phyloP scores from a whole-genome alignment of 345 rosid species.

The Luvunga scandens region DNA sequence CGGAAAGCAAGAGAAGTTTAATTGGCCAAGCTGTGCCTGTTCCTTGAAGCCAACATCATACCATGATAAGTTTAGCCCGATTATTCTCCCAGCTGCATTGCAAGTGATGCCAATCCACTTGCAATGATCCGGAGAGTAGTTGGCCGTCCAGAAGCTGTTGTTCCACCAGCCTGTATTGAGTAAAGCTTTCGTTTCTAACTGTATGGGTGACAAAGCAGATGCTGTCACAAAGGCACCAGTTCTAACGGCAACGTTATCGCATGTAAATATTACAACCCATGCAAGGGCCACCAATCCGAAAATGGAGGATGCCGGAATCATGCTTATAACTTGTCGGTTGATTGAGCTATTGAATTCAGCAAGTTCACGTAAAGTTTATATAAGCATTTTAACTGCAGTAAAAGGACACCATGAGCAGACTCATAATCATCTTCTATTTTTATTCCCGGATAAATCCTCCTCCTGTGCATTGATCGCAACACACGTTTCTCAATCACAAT shows the following conservation, averaged over 20 bases:
- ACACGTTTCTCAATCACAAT: too few relatives aligned
- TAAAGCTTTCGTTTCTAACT: not conserved
- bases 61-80: rapidly evolving
- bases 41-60: rapidly evolving
- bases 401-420: too few relatives aligned
- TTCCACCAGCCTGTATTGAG: not conserved
- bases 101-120: not conserved
- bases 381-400: too few relatives aligned
- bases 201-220: not conserved
- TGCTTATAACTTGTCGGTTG: not conserved
- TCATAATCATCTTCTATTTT: too few relatives aligned
- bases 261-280: not conserved
- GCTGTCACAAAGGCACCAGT: not conserved
- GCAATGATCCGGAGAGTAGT: not conserved
- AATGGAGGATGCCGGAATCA: not conserved
- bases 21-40: too few relatives aligned
- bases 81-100: not conserved
- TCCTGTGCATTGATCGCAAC: too few relatives aligned
- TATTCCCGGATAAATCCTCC: too few relatives aligned
- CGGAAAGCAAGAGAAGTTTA: too few relatives aligned
- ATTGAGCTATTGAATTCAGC: not conserved
- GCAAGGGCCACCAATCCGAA: not conserved
- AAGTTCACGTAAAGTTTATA: too few relatives aligned
- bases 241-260: not conserved
- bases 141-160: not conserved